These are phyloP conservation scores for Citrus medica DNA, from an alignment of 345 rosid genomes.

Conservation along the genomic window DNA sequence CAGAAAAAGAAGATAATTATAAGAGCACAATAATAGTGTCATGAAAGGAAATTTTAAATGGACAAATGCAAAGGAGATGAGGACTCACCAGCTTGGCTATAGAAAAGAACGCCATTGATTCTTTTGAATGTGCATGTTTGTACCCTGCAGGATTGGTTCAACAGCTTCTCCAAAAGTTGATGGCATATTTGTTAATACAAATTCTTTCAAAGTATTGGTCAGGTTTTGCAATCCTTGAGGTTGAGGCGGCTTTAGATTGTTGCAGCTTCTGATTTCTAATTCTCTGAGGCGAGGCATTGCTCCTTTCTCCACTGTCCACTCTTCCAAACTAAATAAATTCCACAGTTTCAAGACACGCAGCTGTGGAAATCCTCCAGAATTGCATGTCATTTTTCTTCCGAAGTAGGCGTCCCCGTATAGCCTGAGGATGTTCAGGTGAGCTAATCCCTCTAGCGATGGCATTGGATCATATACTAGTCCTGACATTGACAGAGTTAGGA, in stretches of 20 bases:
- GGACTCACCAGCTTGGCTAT: too few species aligned
- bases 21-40: too few species aligned
- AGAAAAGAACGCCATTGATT: too few species aligned
- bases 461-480: slow-evolving; percentile 17
- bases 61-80: too few species aligned
- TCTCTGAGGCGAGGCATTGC: slow-evolving; percentile 28
- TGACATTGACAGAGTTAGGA: slow-evolving; percentile 35
- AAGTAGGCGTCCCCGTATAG: slow-evolving; percentile 24
- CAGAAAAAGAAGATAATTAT: too few species aligned
- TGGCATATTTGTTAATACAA: slow-evolving; percentile 28
- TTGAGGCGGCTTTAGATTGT: neutral
- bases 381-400: slow-evolving; percentile 15
- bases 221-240: slow-evolving; percentile 12
- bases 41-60: too few species aligned
- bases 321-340: slow-evolving; percentile 17
- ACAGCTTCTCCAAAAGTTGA: neutral
- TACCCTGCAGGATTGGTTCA: neutral
- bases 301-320: slow-evolving; percentile 10
- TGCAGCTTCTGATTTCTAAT: slow-evolving; percentile 35
- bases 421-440: slow-evolving; percentile 24
- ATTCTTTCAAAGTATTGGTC: slow-evolving; percentile 7
- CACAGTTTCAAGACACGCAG: slow-evolving; percentile 35
- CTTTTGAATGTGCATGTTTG: neutral
- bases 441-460: slow-evolving; percentile 15
- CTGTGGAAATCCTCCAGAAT: neutral